Conservation (phyloP, 176 grass and related monocot genomes). For the Luzula sylvatica region DNA sequence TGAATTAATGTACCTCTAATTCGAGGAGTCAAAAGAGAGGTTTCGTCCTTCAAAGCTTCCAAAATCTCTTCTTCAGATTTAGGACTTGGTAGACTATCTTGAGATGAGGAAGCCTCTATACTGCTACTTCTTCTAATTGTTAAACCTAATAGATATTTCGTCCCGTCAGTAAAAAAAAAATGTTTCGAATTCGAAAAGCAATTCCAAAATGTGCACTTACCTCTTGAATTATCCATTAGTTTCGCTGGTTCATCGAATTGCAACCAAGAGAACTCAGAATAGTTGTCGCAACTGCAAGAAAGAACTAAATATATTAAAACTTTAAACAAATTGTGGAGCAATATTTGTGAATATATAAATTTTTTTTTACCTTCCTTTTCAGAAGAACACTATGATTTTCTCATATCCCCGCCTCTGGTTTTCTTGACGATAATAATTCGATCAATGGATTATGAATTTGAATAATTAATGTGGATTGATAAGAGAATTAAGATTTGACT, state of each 20-base stretch:
- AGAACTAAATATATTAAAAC: not conserved
- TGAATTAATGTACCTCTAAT: conserved; percentile 6
- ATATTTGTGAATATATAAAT: not conserved
- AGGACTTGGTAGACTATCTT: conserved; percentile 19
- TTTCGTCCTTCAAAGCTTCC: conserved; percentile 21
- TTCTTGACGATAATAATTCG: not conserved
- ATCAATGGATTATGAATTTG: conserved; percentile 2
- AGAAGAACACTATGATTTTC: not conserved
- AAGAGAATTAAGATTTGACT: not conserved
- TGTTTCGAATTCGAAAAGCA: not conserved
- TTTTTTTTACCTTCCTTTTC: not conserved
- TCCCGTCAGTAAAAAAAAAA: not conserved
- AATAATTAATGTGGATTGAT: not conserved
- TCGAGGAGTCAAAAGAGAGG: conserved; percentile 18
- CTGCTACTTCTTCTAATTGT: conserved; percentile 14
- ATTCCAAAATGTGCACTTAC: not conserved
- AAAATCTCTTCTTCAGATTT: conserved; percentile 24
- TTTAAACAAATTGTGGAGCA: too few relatives aligned
- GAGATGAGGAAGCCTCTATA: conserved; percentile 6
- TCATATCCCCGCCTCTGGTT: too few relatives aligned
- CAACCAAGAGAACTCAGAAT: not conserved
- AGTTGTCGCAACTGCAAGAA: not conserved
- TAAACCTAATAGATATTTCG: not conserved
- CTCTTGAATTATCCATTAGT: conserved; percentile 11
- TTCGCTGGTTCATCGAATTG: not conserved